Evolutionary conservation across 176 grass and related monocot genomes (phyloP).

Genomic region (Chloris gayana): DNA sequence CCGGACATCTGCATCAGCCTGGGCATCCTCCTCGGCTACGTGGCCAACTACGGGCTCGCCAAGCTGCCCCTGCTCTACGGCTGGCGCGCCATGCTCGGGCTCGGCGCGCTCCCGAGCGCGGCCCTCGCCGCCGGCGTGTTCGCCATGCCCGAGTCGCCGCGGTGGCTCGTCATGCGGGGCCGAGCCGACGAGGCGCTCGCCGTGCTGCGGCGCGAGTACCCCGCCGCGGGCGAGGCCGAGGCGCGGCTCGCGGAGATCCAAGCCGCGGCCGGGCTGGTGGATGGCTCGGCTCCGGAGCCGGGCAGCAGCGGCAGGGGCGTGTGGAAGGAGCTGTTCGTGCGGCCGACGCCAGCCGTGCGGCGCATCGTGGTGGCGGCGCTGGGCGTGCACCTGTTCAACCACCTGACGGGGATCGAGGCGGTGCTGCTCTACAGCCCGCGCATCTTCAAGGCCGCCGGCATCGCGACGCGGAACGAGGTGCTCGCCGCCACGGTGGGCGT

Average conservation of each 20-base stretch:
- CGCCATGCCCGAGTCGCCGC: slow-evolving; percentile 41
- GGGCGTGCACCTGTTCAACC: slow-evolving; percentile 52
- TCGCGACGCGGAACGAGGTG: slow-evolving; percentile 32
- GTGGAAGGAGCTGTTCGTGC: slow-evolving; percentile 50
- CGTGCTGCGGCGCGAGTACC: slow-evolving; percentile 34
- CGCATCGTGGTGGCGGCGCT: slow-evolving; percentile 28
- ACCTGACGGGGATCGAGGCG: slow-evolving; percentile 53
- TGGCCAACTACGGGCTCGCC: slow-evolving; percentile 44
- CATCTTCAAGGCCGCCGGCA: slow-evolving; percentile 53
- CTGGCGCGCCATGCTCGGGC: slow-evolving; percentile 48
- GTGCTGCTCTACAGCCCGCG: slow-evolving; percentile 54
- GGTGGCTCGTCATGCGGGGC: slow-evolving; percentile 46
- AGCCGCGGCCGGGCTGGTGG: not conserved
- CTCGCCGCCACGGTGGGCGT: slow-evolving; percentile 47
- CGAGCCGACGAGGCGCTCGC: slow-evolving; percentile 13
- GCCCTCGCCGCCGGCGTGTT: slow-evolving; percentile 27
- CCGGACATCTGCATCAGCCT: slow-evolving; percentile 61
- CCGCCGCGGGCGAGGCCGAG: slow-evolving; percentile 22
- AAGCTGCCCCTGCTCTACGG: slow-evolving; percentile 41
- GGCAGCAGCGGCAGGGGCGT: slow-evolving; percentile 34
- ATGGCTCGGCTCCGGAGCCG: not conserved
- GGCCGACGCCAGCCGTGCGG: slow-evolving; percentile 33
- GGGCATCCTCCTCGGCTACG: slow-evolving; percentile 53
- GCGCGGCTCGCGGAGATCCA: slow-evolving; percentile 43
- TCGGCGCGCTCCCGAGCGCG: slow-evolving; percentile 39